Conservation (phyloP, 192 early-diverging fungal species). For the Backusella parvicylindrica region DNA sequence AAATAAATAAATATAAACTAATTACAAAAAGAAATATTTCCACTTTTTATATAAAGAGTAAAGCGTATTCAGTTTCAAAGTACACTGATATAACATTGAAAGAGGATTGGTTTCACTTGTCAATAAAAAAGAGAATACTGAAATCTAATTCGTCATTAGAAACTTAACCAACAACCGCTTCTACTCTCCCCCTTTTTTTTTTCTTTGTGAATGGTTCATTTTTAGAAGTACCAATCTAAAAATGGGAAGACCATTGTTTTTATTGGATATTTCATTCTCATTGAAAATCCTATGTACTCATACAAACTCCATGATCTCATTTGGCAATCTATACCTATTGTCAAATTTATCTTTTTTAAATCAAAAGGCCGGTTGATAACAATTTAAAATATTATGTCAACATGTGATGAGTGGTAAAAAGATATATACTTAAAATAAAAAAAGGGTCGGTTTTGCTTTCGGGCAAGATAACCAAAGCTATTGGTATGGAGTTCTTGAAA, state of each 20-base stretch:
- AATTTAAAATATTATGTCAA: not conserved
- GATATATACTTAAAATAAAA: not conserved
- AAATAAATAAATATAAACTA: not conserved
- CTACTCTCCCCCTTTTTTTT: not conserved
- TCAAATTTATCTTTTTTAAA: not conserved
- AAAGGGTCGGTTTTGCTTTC: not conserved
- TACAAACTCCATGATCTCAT: not conserved
- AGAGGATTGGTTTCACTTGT: conserved; percentile 4
- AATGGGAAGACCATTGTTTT: not conserved
- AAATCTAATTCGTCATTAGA: conserved; percentile 1
- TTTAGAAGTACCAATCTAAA: conserved; percentile 1
- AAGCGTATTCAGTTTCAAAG: not conserved
- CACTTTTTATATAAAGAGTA: not conserved
- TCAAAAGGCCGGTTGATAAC: not conserved
- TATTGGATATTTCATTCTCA: not conserved
- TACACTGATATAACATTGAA: not conserved
- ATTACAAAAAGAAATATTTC: not conserved
- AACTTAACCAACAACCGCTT: not conserved
- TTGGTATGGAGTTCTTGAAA: not conserved
- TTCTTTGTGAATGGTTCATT: not conserved
- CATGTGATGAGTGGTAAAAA: not conserved
- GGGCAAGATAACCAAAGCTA: conserved; percentile 1
- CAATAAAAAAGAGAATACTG: conserved; percentile 1
- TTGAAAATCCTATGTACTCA: not conserved
- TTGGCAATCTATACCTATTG: not conserved